Conservation (phyloP, 2,329 filamentous ascomycete genomes). For the Pseudocercospora crystallina region DNA sequence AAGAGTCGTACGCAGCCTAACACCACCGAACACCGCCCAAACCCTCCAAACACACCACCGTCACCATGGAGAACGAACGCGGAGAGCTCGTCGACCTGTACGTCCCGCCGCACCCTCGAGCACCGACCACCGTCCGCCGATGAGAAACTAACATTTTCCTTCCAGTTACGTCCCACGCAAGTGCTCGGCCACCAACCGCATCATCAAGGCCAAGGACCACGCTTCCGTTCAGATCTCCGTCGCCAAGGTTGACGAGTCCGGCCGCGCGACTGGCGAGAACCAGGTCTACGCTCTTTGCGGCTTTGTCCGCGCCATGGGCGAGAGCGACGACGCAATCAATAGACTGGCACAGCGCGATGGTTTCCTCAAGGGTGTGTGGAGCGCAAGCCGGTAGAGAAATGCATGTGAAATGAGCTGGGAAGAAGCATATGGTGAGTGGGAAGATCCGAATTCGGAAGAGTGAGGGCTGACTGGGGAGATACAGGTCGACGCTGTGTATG, state of each 20-base stretch:
- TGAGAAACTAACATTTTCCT: conserved; percentile 32
- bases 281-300: conserved; percentile 96
- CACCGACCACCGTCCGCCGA: conserved; percentile 7
- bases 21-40: not conserved
- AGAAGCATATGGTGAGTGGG: not conserved
- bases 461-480: not conserved
- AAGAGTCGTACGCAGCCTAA: too few species aligned
- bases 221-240: conserved; percentile 95
- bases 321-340: conserved; percentile 97
- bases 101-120: conserved; percentile 40
- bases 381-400: conserved; percentile 59
- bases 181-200: conserved; percentile 98
- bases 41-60: conserved; percentile 17
- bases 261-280: conserved; percentile 94
- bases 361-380: conserved; percentile 96
- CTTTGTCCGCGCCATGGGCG: conserved; percentile 96
- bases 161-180: conserved; percentile 94
- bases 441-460: too few species aligned
- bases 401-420: conserved; percentile 23
- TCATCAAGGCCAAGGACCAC: conserved; percentile 99
- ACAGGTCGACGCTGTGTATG: not conserved
- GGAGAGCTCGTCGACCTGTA: conserved; percentile 99
- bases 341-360: conserved; percentile 93
- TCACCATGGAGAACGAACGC: conserved; percentile 98
- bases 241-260: conserved; percentile 98